Conservation (phyloP, 495 filamentous ascomycete species). For the Tuber borchii region DNA sequence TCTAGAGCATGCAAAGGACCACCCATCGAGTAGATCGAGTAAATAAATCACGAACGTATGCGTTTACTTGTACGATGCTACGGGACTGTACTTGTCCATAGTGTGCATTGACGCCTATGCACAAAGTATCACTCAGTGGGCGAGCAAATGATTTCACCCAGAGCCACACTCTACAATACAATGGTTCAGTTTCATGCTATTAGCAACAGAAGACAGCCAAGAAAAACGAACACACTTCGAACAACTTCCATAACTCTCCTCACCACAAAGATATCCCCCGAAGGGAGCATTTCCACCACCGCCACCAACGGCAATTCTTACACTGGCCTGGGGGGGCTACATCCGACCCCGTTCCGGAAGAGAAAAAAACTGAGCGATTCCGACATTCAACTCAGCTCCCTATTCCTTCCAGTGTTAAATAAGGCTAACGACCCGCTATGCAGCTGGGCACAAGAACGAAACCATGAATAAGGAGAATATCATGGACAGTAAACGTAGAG, state of each 20-base stretch:
- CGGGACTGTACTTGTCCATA: background rate
- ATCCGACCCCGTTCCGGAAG: background rate
- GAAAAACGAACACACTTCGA: background rate
- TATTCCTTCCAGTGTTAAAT: background rate
- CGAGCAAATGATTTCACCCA: background rate
- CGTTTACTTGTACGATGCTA: background rate
- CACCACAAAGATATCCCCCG: background rate
- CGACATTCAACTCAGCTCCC: background rate
- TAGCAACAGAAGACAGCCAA: too few relatives aligned
- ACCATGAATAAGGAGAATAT: too few relatives aligned
- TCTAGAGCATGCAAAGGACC: background rate
- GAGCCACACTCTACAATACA: background rate
- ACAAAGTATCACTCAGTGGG: background rate
- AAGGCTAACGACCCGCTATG: too few relatives aligned
- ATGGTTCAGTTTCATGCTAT: background rate
- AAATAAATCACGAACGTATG: background rate
- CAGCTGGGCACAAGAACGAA: too few relatives aligned
- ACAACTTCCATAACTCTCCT: background rate
- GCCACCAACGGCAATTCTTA: background rate
- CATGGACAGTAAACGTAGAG: too few relatives aligned
- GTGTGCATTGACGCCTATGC: background rate
- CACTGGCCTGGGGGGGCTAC: background rate
- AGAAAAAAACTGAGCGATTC: background rate
- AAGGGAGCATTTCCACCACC: too few relatives aligned
- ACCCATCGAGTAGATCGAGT: too few relatives aligned